phyloP scores from a whole-genome alignment of 2,329 filamentous ascomycete species.

The Epichloe gansuensis region DNA sequence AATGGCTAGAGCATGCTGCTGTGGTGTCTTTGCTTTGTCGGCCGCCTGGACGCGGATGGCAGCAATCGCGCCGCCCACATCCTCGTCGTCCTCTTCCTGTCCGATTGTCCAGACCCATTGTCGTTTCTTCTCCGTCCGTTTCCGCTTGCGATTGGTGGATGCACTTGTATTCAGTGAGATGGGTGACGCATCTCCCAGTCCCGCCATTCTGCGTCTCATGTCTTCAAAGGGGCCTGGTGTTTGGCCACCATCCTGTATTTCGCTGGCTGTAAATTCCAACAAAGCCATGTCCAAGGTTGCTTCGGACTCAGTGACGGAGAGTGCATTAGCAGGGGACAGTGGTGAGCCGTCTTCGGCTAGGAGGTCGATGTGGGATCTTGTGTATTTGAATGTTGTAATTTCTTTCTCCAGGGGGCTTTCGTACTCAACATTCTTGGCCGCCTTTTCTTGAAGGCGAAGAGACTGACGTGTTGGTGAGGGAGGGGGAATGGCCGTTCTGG shows the following conservation, averaged over 20 bases:
- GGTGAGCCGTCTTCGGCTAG: constrained; percentile 44
- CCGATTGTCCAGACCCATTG: constrained; percentile 56
- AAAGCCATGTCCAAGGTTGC: constrained; percentile 34
- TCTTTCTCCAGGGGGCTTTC: constrained; percentile 50
- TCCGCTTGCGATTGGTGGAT: constrained; percentile 39
- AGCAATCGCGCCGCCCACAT: constrained; percentile 30
- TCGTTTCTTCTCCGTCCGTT: constrained; percentile 44
- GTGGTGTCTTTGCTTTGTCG: background rate
- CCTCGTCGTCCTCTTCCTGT: constrained; percentile 33
- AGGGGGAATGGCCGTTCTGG: constrained; percentile 35
- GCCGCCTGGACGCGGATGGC: constrained; percentile 23
- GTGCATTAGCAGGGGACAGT: constrained; percentile 21
- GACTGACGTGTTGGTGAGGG: constrained; percentile 42
- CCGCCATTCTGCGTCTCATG: constrained; percentile 44
- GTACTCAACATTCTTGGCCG: constrained; percentile 45
- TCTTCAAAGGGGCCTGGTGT: constrained; percentile 53
- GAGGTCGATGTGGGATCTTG: constrained; percentile 50
- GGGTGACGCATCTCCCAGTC: constrained; percentile 29
- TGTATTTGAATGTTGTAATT: constrained; percentile 50
- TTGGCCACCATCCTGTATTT: constrained; percentile 46
- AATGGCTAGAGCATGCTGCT: background rate
- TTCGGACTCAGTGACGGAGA: constrained; percentile 21
- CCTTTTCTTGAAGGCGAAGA: constrained; percentile 39
- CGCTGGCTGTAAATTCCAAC: constrained; percentile 35
- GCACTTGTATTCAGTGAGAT: constrained; percentile 25